Conservation (phyloP, 257 asterid species). For the Vinca minor region DNA sequence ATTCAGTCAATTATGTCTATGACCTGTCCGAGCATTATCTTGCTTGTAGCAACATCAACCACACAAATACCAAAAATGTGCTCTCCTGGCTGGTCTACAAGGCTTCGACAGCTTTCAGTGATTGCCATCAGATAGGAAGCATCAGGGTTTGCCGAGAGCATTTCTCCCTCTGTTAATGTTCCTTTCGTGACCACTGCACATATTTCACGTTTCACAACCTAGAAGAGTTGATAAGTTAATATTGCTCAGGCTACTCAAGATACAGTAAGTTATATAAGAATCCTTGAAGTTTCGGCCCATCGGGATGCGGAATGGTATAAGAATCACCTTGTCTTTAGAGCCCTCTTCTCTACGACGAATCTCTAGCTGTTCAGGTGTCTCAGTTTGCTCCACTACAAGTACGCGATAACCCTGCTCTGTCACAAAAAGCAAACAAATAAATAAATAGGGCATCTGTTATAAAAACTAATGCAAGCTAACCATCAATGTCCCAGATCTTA, state of each 20-base stretch:
- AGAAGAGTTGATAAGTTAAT: constrained; percentile 13
- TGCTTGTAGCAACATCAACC: constrained; percentile 82
- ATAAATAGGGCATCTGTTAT: constrained; percentile 7
- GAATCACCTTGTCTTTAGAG: constrained; percentile 76
- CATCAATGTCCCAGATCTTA: neutral
- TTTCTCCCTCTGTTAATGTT: constrained; percentile 91
- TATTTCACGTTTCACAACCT: constrained; percentile 96
- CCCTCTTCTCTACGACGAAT: constrained; percentile 81
- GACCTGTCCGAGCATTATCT: constrained; percentile 87
- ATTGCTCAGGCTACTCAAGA: constrained; percentile 17
- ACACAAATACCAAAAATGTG: constrained; percentile 68
- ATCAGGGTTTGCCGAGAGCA: constrained; percentile 67
- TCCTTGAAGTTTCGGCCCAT: too few species aligned
- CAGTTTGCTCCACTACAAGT: constrained; percentile 98
- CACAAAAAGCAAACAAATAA: constrained; percentile 12
- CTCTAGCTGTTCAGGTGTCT: constrained; percentile 96
- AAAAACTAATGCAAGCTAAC: constrained; percentile 10
- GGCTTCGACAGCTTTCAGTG: constrained; percentile 58
- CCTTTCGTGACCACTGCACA: constrained; percentile 91
- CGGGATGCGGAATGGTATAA: constrained; percentile 16
- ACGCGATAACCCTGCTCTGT: constrained; percentile 76
- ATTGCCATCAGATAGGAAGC: constrained; percentile 80
- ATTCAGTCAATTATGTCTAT: constrained; percentile 12
- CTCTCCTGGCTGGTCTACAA: constrained; percentile 35
- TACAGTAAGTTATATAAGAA: neutral